A percentile compares a stretch with the other conserved stretches of the same genome.
Evolutionary conservation across 2,329 filamentous ascomycete genomes (phyloP).

Genomic region (Clonostachys rosea): DNA sequence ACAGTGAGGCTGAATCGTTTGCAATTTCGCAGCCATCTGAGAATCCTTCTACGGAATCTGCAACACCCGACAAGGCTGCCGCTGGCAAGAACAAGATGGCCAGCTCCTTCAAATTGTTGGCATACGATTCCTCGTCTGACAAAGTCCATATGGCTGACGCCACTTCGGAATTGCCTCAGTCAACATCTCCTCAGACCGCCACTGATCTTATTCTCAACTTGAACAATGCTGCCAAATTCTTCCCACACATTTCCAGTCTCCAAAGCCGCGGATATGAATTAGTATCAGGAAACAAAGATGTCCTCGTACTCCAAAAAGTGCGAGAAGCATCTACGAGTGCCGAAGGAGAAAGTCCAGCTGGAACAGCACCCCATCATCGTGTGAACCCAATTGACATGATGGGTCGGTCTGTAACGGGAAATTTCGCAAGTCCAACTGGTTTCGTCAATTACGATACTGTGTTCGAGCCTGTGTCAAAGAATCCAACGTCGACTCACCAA

Average conservation of each 20-base stretch:
- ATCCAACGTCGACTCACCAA: not conserved
- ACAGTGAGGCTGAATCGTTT: too few species aligned
- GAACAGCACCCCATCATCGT: conserved; percentile 1
- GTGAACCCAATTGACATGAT: conserved; percentile 59
- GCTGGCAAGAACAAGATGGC: conserved; percentile 1
- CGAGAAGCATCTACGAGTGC: conserved; percentile 11
- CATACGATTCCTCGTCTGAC: conserved; percentile 57
- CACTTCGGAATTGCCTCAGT: conserved; percentile 45
- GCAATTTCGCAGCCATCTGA: too few species aligned
- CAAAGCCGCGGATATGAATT: conserved; percentile 62
- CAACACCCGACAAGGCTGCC: not conserved
- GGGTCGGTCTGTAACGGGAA: conserved; percentile 41
- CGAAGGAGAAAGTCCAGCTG: not conserved
- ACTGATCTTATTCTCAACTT: conserved; percentile 56
- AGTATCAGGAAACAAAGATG: conserved; percentile 55
- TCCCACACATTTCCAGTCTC: conserved; percentile 56
- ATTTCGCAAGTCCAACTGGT: conserved; percentile 60
- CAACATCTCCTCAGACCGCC: conserved; percentile 46
- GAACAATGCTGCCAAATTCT: conserved; percentile 59
- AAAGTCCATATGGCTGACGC: conserved; percentile 56
- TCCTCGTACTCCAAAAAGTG: conserved; percentile 64
- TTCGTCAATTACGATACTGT: conserved; percentile 57
- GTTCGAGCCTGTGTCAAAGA: conserved; percentile 13
- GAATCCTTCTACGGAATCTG: too few species aligned
- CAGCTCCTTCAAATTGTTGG: conserved; percentile 56